A percentile compares a stretch with the other conserved stretches of the same genome.
Evolutionary conservation across 2,329 filamentous ascomycete species (phyloP).

Genomic region (Ascochyta rabiei): DNA sequence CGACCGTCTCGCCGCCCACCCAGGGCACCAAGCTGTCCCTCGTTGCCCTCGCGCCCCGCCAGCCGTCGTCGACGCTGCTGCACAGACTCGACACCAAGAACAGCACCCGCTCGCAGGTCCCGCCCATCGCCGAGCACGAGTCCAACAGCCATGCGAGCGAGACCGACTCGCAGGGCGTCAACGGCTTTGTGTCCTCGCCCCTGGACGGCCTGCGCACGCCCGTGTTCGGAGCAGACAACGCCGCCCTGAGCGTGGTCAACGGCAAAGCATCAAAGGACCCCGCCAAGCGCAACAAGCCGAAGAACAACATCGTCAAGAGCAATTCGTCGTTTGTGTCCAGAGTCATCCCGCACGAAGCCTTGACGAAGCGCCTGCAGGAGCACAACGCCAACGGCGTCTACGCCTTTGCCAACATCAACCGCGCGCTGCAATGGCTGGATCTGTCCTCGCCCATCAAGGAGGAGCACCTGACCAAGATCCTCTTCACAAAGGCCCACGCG

Average conservation of each 20-base stretch:
- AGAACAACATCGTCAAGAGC: constrained; percentile 98
- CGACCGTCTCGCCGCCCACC: constrained; percentile 80
- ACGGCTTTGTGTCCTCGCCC: constrained; percentile 42
- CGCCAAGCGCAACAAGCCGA: constrained; percentile 85
- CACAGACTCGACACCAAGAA: constrained; percentile 50
- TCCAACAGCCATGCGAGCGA: constrained; percentile 54
- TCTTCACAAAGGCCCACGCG: constrained; percentile 96
- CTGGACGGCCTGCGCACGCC: constrained; percentile 53
- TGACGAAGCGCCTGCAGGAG: constrained; percentile 80
- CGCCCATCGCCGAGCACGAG: constrained; percentile 56
- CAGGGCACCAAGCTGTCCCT: constrained; percentile 84
- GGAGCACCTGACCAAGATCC: constrained; percentile 91
- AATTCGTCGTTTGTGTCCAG: constrained; percentile 98
- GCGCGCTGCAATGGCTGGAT: constrained; percentile 96
- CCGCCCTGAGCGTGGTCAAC: constrained; percentile 65
- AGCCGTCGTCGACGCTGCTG: constrained; percentile 50
- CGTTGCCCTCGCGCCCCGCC: constrained; percentile 67
- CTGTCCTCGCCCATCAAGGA: constrained; percentile 77
- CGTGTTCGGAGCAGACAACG: constrained; percentile 86
- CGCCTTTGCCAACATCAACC: constrained; percentile 93
- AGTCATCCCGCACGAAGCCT: constrained; percentile 85
- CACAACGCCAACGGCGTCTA: constrained; percentile 79
- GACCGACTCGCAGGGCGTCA: constrained; percentile 50
- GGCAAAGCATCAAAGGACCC: constrained; percentile 71
- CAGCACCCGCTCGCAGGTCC: constrained; percentile 50